Percentiles rank a stretch among this genome's conserved stretches.
phyloP scores from a whole-genome alignment of 1,284 basidiomycete species.

The Paramarasmius palmivorus region DNA sequence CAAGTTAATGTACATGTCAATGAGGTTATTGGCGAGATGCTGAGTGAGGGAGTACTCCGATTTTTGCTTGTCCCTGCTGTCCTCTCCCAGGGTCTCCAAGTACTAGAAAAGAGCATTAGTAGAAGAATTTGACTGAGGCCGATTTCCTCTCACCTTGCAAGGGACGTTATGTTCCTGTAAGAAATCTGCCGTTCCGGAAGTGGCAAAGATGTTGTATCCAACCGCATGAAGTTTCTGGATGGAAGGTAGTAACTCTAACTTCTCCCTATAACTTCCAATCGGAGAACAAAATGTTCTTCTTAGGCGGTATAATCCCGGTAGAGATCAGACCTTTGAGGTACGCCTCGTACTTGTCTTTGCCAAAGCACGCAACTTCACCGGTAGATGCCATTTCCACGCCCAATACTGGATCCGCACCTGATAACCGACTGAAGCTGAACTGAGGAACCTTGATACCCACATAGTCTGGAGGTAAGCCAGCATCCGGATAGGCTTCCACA shows the following conservation, averaged over 20 bases:
- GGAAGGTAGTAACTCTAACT: constrained; percentile 93
- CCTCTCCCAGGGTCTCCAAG: constrained; percentile 83
- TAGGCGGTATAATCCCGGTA: constrained; percentile 91
- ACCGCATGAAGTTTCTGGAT: constrained; percentile 96
- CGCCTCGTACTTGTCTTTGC: constrained; percentile 96
- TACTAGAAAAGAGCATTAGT: constrained; percentile 52
- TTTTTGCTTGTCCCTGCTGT: constrained; percentile 80
- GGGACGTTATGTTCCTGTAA: constrained; percentile 83
- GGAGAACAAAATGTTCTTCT: constrained; percentile 96
- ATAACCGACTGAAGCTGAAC: constrained; percentile 95
- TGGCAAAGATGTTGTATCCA: constrained; percentile 97
- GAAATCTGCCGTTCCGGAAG: constrained; percentile 96
- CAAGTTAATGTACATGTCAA: constrained; percentile 99
- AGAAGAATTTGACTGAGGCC: constrained; percentile 6
- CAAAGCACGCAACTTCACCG: constrained; percentile 98
- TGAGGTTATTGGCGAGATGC: constrained; percentile 93
- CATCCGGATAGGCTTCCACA: constrained; percentile 88
- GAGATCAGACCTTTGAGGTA: constrained; percentile 97
- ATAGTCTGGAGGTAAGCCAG: constrained; percentile 87
- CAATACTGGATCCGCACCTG: constrained; percentile 96
- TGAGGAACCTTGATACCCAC: constrained; percentile 99
- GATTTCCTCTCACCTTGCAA: constrained; percentile 68
- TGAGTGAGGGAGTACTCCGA: constrained; percentile 95
- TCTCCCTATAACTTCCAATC: constrained; percentile 96
- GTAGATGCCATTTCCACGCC: constrained; percentile 99